These are phyloP conservation scores for Backusella morwellensis DNA, from an alignment of 192 early-diverging fungal genomes.

Conservation along the genomic window DNA sequence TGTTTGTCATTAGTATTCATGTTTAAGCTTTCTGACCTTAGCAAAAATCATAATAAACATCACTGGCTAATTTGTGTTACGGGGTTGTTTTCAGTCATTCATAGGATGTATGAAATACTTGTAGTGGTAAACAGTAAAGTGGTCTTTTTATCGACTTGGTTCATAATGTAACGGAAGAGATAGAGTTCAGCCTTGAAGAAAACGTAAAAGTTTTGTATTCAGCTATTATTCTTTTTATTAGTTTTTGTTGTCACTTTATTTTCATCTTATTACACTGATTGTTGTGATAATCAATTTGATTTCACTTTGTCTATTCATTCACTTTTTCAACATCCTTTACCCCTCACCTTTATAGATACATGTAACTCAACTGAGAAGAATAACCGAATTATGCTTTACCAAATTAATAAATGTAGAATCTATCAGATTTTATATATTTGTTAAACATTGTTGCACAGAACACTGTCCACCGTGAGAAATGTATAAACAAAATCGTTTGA, in stretches of 20 bases:
- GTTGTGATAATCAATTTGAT: not conserved
- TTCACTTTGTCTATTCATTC: not conserved
- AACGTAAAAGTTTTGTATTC: not conserved
- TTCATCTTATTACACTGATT: not conserved
- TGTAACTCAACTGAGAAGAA: not conserved
- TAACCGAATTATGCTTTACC: not conserved
- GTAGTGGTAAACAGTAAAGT: not conserved
- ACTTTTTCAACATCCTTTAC: not conserved
- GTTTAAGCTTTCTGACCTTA: not conserved
- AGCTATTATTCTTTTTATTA: not conserved
- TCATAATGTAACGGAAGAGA: not conserved
- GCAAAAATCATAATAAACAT: conserved; percentile 7
- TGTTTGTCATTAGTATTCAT: not conserved
- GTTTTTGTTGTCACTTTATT: not conserved
- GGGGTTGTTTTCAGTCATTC: not conserved
- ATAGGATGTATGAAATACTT: not conserved
- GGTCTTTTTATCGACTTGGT: not conserved
- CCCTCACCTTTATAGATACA: not conserved
- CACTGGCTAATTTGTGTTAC: not conserved
- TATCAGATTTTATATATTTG: conserved; percentile 1
- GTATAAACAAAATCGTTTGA: not conserved
- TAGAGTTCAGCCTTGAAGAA: not conserved
- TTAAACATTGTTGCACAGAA: not conserved
- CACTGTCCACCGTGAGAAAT: conserved; percentile 7
- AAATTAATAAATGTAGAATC: not conserved